A percentile compares a stretch with the other conserved stretches of the same genome.
phyloP scores from a whole-genome alignment of 768 basidiomycete species.

The Inosperma sp. region DNA sequence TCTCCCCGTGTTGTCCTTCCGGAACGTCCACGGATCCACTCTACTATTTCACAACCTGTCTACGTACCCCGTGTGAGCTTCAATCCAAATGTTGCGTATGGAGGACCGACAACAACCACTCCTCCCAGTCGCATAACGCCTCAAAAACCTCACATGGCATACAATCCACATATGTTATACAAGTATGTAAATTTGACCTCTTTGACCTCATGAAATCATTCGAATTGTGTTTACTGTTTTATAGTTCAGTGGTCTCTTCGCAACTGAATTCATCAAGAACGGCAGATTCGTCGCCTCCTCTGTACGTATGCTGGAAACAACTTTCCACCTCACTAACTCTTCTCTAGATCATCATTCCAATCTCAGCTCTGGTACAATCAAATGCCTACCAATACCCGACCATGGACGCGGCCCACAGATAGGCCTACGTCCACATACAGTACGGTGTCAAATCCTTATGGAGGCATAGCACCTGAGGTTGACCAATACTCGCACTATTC shows the following conservation, averaged over 20 bases:
- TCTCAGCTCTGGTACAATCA: no score
- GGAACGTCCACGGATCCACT: constrained; percentile 4
- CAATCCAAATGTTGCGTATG: constrained; percentile 6
- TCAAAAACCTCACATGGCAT: constrained; percentile 9
- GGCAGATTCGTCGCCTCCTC: not conserved
- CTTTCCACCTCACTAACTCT: no score
- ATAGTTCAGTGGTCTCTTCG: constrained; percentile 18
- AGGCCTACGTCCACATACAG: constrained; percentile 1
- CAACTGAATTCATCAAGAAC: constrained; percentile 12
- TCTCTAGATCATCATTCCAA: no score
- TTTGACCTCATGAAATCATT: constrained; percentile 2
- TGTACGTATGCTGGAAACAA: no score
- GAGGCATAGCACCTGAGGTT: not conserved
- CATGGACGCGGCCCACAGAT: no score
- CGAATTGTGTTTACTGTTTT: constrained; percentile 44
- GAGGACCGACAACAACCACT: not conserved
- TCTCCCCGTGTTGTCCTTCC: not conserved
- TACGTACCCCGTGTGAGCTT: not conserved
- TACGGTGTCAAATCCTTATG: not conserved
- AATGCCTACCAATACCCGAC: no score
- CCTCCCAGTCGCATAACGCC: not conserved
- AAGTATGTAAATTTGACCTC: constrained; percentile 36
- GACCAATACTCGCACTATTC: constrained; percentile 1
- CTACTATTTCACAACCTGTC: not conserved
- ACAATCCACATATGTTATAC: constrained; percentile 46